Percentiles rank a stretch among this genome's conserved stretches.
phyloP scores from a whole-genome alignment of 495 filamentous ascomycete genomes.

The Stereocaulon alpinum region DNA sequence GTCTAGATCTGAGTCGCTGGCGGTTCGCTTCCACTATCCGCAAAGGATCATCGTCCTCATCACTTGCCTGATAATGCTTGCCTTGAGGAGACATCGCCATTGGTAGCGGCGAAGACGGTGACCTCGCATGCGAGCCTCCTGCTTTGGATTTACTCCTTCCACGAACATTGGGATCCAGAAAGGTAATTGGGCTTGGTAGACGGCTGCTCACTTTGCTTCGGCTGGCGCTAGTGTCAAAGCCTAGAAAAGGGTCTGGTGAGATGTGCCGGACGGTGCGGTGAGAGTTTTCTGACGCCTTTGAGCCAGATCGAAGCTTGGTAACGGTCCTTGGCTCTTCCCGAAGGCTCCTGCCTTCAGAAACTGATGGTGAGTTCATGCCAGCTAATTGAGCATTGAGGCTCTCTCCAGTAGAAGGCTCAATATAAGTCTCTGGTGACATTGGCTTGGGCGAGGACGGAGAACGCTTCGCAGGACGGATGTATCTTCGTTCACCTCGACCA shows the following conservation, averaged over 20 bases:
- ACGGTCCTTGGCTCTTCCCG: constrained; percentile 12
- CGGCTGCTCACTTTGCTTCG: constrained; percentile 35
- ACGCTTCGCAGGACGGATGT: constrained; percentile 71
- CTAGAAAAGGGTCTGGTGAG: constrained; percentile 17
- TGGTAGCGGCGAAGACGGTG: constrained; percentile 73
- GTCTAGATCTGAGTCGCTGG: constrained; percentile 49
- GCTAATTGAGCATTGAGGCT: constrained; percentile 26
- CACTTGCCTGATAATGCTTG: constrained; percentile 24
- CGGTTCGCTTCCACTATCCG: constrained; percentile 49
- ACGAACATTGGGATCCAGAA: constrained; percentile 31
- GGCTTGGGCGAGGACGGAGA: constrained; percentile 84
- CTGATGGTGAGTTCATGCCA: constrained; percentile 6
- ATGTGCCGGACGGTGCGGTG: constrained; percentile 20
- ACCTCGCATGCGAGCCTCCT: constrained; percentile 51
- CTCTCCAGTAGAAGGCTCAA: constrained; percentile 35
- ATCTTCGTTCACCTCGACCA: constrained; percentile 52
- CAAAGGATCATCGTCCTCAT: constrained; percentile 51
- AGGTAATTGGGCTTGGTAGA: constrained; percentile 39
- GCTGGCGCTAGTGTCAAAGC: constrained; percentile 15
- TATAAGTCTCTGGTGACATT: constrained; percentile 82
- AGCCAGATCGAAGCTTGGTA: constrained; percentile 22
- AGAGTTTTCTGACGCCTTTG: constrained; percentile 22
- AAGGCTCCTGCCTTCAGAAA: constrained; percentile 13
- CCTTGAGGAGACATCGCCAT: constrained; percentile 49
- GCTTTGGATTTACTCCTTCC: constrained; percentile 42